Conservation (phyloP, 495 filamentous ascomycete genomes). For the Penicillium paradoxum region DNA sequence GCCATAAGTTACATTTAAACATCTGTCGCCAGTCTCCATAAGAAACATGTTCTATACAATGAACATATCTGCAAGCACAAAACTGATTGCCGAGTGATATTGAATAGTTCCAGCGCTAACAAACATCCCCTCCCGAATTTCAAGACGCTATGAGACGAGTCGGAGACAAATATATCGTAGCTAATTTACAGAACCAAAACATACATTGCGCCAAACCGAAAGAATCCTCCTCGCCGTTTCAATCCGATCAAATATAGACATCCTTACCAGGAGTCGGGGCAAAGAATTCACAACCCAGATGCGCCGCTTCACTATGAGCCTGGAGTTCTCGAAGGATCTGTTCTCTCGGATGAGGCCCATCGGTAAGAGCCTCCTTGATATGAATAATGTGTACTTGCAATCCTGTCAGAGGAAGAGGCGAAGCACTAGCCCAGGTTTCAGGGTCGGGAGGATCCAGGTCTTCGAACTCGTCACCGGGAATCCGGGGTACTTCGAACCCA, state of each 20-base stretch:
- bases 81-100: no score
- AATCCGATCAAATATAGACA: slow-evolving; percentile 30
- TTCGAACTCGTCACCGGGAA: slow-evolving; percentile 6
- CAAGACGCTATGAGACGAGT: no score
- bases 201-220: neutral
- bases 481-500: neutral
- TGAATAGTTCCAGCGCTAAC: no score
- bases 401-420: slow-evolving; percentile 43
- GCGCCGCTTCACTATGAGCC: slow-evolving; percentile 53
- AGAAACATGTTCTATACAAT: no score
- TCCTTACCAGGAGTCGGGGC: slow-evolving; percentile 54
- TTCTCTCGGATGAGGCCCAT: slow-evolving; percentile 57
- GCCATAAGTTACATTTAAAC: no score
- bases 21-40: no score
- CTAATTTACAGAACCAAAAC: neutral
- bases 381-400: slow-evolving; percentile 73
- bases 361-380: slow-evolving; percentile 68
- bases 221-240: neutral
- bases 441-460: slow-evolving; percentile 12
- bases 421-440: slow-evolving; percentile 17
- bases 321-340: slow-evolving; percentile 63
- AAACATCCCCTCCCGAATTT: no score
- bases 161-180: no score
- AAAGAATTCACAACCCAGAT: slow-evolving; percentile 74
- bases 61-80: no score